Base-by-base conservation (phyloP, 2,329 filamentous ascomycete genomes). In the Cercospora berteroae region DNA sequence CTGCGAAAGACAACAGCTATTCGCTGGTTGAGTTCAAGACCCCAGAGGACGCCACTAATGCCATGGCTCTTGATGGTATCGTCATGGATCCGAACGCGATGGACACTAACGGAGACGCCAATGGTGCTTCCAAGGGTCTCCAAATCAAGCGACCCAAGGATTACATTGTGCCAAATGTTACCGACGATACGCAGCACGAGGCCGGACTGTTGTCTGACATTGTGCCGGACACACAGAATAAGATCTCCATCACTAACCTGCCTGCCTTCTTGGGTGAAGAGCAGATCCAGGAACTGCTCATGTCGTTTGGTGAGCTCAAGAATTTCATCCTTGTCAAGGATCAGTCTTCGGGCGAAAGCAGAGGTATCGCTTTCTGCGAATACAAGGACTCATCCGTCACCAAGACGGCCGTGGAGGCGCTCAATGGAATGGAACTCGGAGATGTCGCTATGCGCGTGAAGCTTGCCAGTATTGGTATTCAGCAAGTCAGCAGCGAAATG, bases 341-440 rank as follows among this genome's bases (percentile, higher is more conserved):
- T 74, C 88, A 83, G 33, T 87, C 88, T 70, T 94, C 91, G 1
- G 93, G 94, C 64, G 91, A 97, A 80, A 72, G 68, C 33, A 72
- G 97, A 90, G 95, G 95, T 33, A 93, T 99, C 74, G 94, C 94
- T 0, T 99, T 99, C 83, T 96, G 93, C 81, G 96, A 99, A 80
- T 99, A 97, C 74, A 85, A 87, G 63, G 93, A 98, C 69, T 86
- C 92, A 7, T 78, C 85, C 8, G 86, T 87, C 44, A 97, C 95
- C 25, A 89, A 91, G 66, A 90, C 94, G 67, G 95, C 95, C 12
- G 90, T 98, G 13, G 92, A 97, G 73, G 93, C 92, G 10, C 83
- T 99, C 31, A 94, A 98, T 75, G 92, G 91, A 36, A 97, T 99
- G 90, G 92, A 95, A 71, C 88, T 99, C 13, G 94, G 92, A 48